phyloP scores from a whole-genome alignment of 2,329 filamentous ascomycete genomes.

The Coccinonectria pachysandricola region DNA sequence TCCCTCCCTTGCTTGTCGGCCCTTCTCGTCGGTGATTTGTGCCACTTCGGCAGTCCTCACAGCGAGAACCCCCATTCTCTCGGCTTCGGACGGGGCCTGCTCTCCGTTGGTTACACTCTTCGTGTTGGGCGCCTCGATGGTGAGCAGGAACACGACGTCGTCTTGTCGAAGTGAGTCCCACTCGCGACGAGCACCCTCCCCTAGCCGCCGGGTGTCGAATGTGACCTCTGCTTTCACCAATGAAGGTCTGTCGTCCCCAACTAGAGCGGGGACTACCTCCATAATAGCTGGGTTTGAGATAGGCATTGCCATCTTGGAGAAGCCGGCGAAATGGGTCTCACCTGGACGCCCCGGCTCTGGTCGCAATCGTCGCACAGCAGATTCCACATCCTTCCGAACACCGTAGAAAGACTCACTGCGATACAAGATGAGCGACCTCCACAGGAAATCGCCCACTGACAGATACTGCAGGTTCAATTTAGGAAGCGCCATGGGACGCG shows the following conservation, averaged over 20 bases:
- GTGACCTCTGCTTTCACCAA: constrained; percentile 77
- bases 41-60: constrained; percentile 79
- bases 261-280: constrained; percentile 71
- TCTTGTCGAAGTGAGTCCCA: constrained; percentile 84
- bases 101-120: constrained; percentile 44
- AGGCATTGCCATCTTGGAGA: constrained; percentile 83
- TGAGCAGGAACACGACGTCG: constrained; percentile 81
- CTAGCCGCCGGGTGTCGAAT: constrained; percentile 72
- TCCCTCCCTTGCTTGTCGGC: constrained; percentile 56
- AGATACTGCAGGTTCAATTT: constrained; percentile 95
- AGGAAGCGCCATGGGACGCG: constrained; percentile 76
- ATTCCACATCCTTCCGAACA: constrained; percentile 83
- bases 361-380: constrained; percentile 66
- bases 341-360: constrained; percentile 56
- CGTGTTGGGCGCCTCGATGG: constrained; percentile 53
- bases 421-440: constrained; percentile 83
- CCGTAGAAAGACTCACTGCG: constrained; percentile 88
- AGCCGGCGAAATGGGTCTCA: constrained; percentile 67
- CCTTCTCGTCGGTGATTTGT: constrained; percentile 78
- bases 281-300: constrained; percentile 79
- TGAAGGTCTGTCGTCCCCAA: constrained; percentile 76
- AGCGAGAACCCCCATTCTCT: constrained; percentile 56
- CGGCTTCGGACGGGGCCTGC: constrained; percentile 33
- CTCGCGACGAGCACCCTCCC: constrained; percentile 65
- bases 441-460: constrained; percentile 92